Conservation (phyloP, 139 green algal species). For the Zygnema cylindricum region DNA sequence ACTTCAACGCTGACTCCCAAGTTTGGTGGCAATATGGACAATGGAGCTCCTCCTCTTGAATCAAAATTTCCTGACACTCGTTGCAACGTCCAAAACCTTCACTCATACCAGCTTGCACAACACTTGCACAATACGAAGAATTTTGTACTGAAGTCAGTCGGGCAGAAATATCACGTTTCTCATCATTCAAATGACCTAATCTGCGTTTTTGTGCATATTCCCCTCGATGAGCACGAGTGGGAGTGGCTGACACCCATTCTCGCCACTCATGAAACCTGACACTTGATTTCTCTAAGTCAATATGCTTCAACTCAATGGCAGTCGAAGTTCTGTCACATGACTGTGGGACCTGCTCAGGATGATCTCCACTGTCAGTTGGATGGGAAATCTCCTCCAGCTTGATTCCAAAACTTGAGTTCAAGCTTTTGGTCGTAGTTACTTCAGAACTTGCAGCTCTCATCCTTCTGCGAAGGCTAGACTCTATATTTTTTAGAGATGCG, state of each 20-base stretch:
- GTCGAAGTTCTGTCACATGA: background rate
- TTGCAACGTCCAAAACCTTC: background rate
- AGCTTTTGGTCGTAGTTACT: too few species aligned
- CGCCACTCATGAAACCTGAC: background rate
- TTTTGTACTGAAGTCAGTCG: too few species aligned
- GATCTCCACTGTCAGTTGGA: too few species aligned
- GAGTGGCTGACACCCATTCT: background rate
- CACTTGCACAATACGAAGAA: background rate
- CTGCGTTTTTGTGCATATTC: background rate
- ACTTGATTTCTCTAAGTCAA: background rate
- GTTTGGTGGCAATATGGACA: slow-evolving; percentile 22
- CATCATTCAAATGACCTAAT: background rate
- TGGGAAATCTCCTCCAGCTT: too few species aligned
- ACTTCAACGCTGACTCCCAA: background rate
- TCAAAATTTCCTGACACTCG: background rate
- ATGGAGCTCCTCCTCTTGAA: background rate
- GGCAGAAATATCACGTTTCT: background rate
- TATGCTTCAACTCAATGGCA: background rate
- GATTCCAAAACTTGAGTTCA: too few species aligned
- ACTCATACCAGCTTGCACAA: background rate
- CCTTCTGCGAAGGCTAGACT: background rate
- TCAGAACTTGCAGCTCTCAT: slow-evolving; percentile 7
- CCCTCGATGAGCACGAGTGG: background rate
- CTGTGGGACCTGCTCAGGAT: background rate
- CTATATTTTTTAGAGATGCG: background rate